These are phyloP conservation scores for Debaryomyces psychrophilus DNA, from an alignment of 1,139 yeast genomes.

Conservation along the genomic window DNA sequence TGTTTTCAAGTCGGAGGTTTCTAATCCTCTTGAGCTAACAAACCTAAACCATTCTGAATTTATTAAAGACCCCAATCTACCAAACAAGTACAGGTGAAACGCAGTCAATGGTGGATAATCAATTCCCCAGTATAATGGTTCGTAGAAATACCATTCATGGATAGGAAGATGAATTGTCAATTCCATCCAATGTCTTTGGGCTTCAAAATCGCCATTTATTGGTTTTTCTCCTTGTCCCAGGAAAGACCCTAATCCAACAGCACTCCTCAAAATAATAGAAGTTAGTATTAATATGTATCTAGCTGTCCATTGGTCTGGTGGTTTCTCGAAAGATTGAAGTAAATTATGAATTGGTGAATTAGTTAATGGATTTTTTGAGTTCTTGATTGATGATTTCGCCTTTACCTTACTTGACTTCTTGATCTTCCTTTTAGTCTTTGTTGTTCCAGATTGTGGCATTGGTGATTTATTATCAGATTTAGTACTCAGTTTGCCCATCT, in stretches of 20 bases:
- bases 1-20: constrained; percentile 65
- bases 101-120: constrained; percentile 98
- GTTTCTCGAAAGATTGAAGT: constrained; percentile 48
- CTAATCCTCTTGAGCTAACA: constrained; percentile 73
- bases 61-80: constrained; percentile 66
- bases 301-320: constrained; percentile 90
- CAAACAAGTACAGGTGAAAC: constrained; percentile 81
- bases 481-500: constrained; percentile 4
- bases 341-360: constrained; percentile 45
- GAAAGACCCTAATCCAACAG: constrained; percentile 86
- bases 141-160: constrained; percentile 83
- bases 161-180: constrained; percentile 77
- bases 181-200: constrained; percentile 98
- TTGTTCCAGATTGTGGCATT: background rate
- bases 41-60: constrained; percentile 77
- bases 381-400: constrained; percentile 7
- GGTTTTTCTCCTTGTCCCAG: constrained; percentile 76
- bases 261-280: constrained; percentile 76
- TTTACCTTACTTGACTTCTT: constrained; percentile 2
- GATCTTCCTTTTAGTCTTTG: constrained; percentile 1
- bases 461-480: background rate
- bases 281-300: constrained; percentile 74
- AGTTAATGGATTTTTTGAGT: constrained; percentile 23
- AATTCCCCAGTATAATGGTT: constrained; percentile 91
- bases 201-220: constrained; percentile 94